Evolutionary conservation across 2,329 filamentous ascomycete genomes (phyloP).

Genomic region (Scopulariopsis brevicaulis): DNA sequence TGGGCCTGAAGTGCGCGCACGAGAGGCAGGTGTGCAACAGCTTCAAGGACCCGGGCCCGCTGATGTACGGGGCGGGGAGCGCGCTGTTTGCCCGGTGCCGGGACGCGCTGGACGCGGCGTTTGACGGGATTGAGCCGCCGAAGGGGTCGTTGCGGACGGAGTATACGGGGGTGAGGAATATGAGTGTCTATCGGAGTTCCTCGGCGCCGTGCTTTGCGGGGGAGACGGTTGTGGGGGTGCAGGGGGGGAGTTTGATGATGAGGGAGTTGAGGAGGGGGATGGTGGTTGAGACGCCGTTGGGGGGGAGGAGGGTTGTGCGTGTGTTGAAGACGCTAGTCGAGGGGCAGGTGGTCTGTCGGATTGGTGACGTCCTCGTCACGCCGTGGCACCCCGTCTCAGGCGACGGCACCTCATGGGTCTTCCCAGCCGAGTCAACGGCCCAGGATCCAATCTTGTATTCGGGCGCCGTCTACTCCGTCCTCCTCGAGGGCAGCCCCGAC

Average conservation of each 20-base stretch:
- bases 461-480: constrained; percentile 43
- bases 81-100: constrained; percentile 39
- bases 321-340: constrained; percentile 37
- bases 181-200: constrained; percentile 2
- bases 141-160: constrained; percentile 18
- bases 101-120: constrained; percentile 33
- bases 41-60: constrained; percentile 49
- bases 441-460: constrained; percentile 26
- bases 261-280: constrained; percentile 31
- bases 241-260: constrained; percentile 21
- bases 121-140: constrained; percentile 33
- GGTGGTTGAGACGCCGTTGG: constrained; percentile 36
- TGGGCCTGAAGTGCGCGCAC: constrained; percentile 43
- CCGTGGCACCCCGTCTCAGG: constrained; percentile 46
- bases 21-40: constrained; percentile 46
- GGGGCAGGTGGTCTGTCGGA: constrained; percentile 26
- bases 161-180: constrained; percentile 1
- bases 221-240: constrained; percentile 32
- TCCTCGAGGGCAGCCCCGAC: constrained; percentile 34
- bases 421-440: constrained; percentile 27
- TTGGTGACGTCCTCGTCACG: constrained; percentile 36
- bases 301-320: constrained; percentile 32
- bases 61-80: constrained; percentile 38
- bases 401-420: constrained; percentile 27
- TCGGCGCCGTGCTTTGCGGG: constrained; percentile 40